Base-by-base conservation (phyloP, 495 filamentous ascomycete genomes). In the Hypoxylon subgilvum region DNA sequence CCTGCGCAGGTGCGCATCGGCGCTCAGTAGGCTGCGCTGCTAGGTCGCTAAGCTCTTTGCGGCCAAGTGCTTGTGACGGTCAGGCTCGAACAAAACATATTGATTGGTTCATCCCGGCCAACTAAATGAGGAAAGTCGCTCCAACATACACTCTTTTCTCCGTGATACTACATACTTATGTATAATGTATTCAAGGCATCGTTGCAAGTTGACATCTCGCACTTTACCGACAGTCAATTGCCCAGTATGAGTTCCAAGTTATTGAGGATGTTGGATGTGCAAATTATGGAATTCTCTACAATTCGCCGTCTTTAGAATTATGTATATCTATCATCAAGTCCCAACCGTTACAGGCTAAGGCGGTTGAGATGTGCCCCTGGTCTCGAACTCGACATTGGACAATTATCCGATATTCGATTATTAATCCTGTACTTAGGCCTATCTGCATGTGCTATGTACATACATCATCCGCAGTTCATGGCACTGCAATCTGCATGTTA, bases 51-150 rank as follows among this genome's bases (percentile, higher is more conserved):
- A 34, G 16, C 43, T 25, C 8, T 16, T 40, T 38, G 17, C 17
- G 35, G 52, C 18, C 39, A 44, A 62, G 40, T 36, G 39, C 47
- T 47, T 52, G 54, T 54, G 42, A 59, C 30, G 41, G 32, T 34
- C 44, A 35, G 3, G 25, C 16, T 28, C 36, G 14, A 40, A 36
- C 13, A 18, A 32, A 14, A 39, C n/a, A n/a, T n/a, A n/a, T 7
- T 49, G 3, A 68, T 66, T 68, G 61, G 61, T 13, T 48, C 17
- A 6, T 21, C 6, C 61, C 66, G 63, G 66, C 51, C 45, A 69
- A 27, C 63, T 55, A 34, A 56, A 63, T 47, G 32, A 35, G 63
- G 66, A 66, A 69, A 50, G 44, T 35, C 21, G 16, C 35, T 34
- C 21, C 12, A 28, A 47, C 18, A 28, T 36, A 39, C 4, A 22